Base-by-base conservation (phyloP, 2,329 filamentous ascomycete species). In the Trichoderma simmonsii region DNA sequence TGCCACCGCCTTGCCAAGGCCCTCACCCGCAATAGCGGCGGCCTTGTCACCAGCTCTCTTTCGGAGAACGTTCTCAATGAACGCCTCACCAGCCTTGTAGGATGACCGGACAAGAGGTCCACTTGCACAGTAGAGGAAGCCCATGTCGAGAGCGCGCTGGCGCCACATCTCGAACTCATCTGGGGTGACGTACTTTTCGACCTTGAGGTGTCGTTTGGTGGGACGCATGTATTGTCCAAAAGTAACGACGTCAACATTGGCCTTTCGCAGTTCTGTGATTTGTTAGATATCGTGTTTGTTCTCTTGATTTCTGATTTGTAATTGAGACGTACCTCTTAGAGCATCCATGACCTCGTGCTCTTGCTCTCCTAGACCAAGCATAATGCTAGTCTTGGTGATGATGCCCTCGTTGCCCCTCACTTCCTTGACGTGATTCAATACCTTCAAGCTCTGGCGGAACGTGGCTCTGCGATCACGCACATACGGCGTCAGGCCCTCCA, bases 161-260 rank as follows among this genome's bases (percentile, higher is more conserved):
- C 93, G 89, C 96, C 96, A 99, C 78, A 92, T 85, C 79, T 98
- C 95, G 79, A 99, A 99, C 74, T 91, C 90, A 73, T 92, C 93
- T 1, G 96, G 96, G 0, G 94, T 95, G 61, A 99, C 89, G 81
- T 99, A 99, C 81, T 95, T 94, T 79, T 97, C 92, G 36, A 99
- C 96, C 82, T 97, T 92, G 89, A 99, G 95, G 82, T 99, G 96
- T 59, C 95, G 90, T 86, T 98, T 99, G 5, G 96, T 99, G 2
- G 96, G 96, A 12, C 95, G 93, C 96, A 99, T 99, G 85, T 99
- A 99, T 85, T 99, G 96, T n/a, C 96, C 96, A 77, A 99, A 99
- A 0, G 96, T 99, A 72, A 99, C 94, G 14, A 99, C 94, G 77
- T 99, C 96, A 60, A 98, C 95, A 73, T 93, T 86, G 72, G 90